Percentiles rank a stretch among this genome's conserved stretches.
These are phyloP conservation scores for Ophiobolus disseminans DNA, from an alignment of 2,329 filamentous ascomycete genomes.

Conservation along the genomic window DNA sequence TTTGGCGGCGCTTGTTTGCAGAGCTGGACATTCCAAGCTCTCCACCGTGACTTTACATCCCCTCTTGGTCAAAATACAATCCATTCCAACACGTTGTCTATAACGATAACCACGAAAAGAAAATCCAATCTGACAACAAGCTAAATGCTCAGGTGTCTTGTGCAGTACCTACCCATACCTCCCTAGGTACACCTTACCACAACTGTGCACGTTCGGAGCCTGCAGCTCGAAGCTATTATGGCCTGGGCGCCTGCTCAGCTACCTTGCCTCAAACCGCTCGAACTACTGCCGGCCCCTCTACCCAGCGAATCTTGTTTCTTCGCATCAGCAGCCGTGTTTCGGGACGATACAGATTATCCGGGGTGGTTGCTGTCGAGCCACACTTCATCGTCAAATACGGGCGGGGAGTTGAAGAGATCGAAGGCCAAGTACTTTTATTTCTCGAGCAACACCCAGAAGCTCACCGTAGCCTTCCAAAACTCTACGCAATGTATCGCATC, in stretches of 20 bases:
- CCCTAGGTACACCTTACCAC: too few species aligned
- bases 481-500: conserved; percentile 17
- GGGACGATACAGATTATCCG: conserved; percentile 9
- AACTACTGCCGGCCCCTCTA: conserved; percentile 9
- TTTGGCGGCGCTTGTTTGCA: too few species aligned
- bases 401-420: conserved; percentile 9
- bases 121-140: too few species aligned
- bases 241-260: conserved; percentile 5
- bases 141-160: too few species aligned
- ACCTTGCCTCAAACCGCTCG: conserved; percentile 9
- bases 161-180: too few species aligned
- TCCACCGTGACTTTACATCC: too few species aligned
- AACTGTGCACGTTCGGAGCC: too few species aligned
- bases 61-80: too few species aligned
- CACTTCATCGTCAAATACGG: conserved; percentile 15
- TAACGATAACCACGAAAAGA: too few species aligned
- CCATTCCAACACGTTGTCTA: too few species aligned
- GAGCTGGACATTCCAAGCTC: too few species aligned
- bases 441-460: conserved; percentile 7
- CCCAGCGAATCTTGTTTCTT: conserved; percentile 11
- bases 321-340: conserved; percentile 12
- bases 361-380: conserved; percentile 11
- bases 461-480: conserved; percentile 7
- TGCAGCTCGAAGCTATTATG: conserved; percentile 1
- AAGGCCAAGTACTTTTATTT: conserved; percentile 14